Base-by-base conservation (phyloP, 306 rosid species). In the Hippophae rhamnoides region DNA sequence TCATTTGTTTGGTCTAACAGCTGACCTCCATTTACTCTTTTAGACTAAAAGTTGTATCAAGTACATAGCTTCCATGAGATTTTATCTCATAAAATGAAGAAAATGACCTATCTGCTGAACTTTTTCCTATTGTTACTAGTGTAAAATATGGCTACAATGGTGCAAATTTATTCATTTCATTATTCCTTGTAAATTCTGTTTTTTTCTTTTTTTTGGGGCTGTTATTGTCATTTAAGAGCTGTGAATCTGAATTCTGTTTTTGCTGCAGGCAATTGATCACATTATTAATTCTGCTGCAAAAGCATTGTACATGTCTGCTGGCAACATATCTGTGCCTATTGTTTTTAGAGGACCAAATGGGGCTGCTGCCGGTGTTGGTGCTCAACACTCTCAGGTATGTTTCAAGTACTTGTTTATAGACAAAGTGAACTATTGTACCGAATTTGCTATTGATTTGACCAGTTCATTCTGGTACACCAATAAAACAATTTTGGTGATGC, bases 311-410 rank as follows among this genome's bases (percentile, higher is more conserved):
- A 93, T 93, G 99, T 93, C 99, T 58, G 83, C 95, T 54, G 97
- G 99, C 58, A 92, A 88, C 81, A 86, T 93, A 62, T 58, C 77
- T 58, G 99, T 93, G 44, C 97, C 99, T 47, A 88, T 93, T 60
- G 99, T 93, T 63, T 93, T 93, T 65, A 86, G 99, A 80, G 99
- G 99, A 62, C 99, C 99, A 64, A 93, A 88, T 52, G 99, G 99
- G 67, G 99, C 99, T 63, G 99, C 99, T 66, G 86, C 99, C 63
- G 99, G 99, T 52, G 99, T 93, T 74, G 99, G 97, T 74, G 99
- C 99, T 47, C 99, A 93, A 77, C 99, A 93, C 76, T 93, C 99
- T 80, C 99, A 88, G 9, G 97, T 92, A 85, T 49, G 12, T 5
- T 53, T 54, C 7, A 9, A 38, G 58, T 13, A 41, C 48, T 51